Evolutionary conservation across 2,329 filamentous ascomycete genomes (phyloP).

Genomic region (Trichophaea hybrida): DNA sequence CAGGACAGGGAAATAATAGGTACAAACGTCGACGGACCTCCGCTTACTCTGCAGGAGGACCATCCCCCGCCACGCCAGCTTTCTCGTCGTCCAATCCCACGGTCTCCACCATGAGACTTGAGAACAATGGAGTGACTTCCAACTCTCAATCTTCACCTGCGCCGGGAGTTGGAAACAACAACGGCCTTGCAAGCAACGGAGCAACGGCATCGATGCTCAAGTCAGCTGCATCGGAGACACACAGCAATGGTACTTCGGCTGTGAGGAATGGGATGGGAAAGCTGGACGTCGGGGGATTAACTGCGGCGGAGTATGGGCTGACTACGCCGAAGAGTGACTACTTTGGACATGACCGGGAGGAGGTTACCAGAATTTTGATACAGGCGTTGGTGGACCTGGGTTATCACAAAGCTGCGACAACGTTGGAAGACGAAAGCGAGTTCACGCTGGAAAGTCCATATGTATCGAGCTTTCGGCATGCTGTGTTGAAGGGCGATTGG

Average conservation of each 20-base stretch:
- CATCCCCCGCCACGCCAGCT: slow-evolving; percentile 10
- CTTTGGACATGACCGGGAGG: slow-evolving; percentile 77
- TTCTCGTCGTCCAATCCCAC: slow-evolving; percentile 7
- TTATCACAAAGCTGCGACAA: slow-evolving; percentile 61
- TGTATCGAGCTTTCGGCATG: slow-evolving; percentile 70
- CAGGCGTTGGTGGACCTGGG: slow-evolving; percentile 83
- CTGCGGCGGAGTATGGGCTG: slow-evolving; percentile 25
- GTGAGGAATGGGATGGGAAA: slow-evolving; percentile 29
- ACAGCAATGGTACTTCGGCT: slow-evolving; percentile 19
- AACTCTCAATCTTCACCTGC: slow-evolving; percentile 14
- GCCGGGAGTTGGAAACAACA: slow-evolving; percentile 6
- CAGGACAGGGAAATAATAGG: slow-evolving; percentile 10
- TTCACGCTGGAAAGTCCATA: slow-evolving; percentile 73
- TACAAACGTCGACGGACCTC: slow-evolving; percentile 24
- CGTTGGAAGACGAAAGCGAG: slow-evolving; percentile 66
- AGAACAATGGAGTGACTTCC: slow-evolving; percentile 16
- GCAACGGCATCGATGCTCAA: slow-evolving; percentile 9
- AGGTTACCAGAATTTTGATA: slow-evolving; percentile 82
- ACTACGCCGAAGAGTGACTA: slow-evolving; percentile 36
- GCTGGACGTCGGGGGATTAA: slow-evolving; percentile 32
- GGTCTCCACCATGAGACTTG: slow-evolving; percentile 21
- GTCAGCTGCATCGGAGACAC: slow-evolving; percentile 15
- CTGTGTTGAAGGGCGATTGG: slow-evolving; percentile 72
- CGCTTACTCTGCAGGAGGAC: slow-evolving; percentile 19
- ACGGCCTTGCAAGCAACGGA: slow-evolving; percentile 9